A percentile compares a stretch with the other conserved stretches of the same genome.
phyloP scores from a whole-genome alignment of 208 protist genomes.

The Leishmania aethiopica region DNA sequence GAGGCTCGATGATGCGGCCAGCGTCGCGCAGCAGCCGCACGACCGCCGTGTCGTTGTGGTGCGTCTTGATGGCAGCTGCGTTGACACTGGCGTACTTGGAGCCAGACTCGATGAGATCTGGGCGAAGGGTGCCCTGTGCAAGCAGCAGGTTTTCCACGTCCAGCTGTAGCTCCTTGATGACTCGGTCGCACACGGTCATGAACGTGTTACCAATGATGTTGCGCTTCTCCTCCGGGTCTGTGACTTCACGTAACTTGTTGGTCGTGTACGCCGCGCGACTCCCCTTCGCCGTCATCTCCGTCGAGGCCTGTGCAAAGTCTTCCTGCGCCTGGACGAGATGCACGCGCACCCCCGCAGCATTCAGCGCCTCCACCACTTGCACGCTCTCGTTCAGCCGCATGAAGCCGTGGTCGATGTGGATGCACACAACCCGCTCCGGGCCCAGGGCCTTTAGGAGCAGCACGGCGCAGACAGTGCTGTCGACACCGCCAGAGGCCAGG shows the following conservation, averaged over 20 bases:
- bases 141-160: slow-evolving; percentile 75
- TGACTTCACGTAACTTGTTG: slow-evolving; percentile 54
- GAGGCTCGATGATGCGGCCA: slow-evolving; percentile 97
- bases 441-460: slow-evolving; percentile 96
- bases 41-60: slow-evolving; percentile 98
- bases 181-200: slow-evolving; percentile 91
- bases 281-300: slow-evolving; percentile 63
- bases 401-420: slow-evolving; percentile 99
- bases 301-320: slow-evolving; percentile 85
- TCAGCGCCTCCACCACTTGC: slow-evolving; percentile 83
- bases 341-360: slow-evolving; percentile 71
- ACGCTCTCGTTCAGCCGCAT: slow-evolving; percentile 95
- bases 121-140: slow-evolving; percentile 96
- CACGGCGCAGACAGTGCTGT: slow-evolving; percentile 97
- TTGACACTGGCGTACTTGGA: slow-evolving; percentile 79
- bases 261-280: slow-evolving; percentile 61
- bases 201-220: slow-evolving; percentile 99
- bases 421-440: slow-evolving; percentile 92
- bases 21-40: slow-evolving; percentile 93
- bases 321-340: slow-evolving; percentile 68
- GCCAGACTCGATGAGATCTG: slow-evolving; percentile 97
- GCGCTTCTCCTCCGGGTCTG: slow-evolving; percentile 94
- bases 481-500: slow-evolving; percentile 98
- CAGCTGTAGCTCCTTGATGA: slow-evolving; percentile 72
- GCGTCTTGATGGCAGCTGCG: slow-evolving; percentile 98